phyloP scores from a whole-genome alignment of 1,284 basidiomycete genomes.

The Pseudomicrostroma phylloplanum region DNA sequence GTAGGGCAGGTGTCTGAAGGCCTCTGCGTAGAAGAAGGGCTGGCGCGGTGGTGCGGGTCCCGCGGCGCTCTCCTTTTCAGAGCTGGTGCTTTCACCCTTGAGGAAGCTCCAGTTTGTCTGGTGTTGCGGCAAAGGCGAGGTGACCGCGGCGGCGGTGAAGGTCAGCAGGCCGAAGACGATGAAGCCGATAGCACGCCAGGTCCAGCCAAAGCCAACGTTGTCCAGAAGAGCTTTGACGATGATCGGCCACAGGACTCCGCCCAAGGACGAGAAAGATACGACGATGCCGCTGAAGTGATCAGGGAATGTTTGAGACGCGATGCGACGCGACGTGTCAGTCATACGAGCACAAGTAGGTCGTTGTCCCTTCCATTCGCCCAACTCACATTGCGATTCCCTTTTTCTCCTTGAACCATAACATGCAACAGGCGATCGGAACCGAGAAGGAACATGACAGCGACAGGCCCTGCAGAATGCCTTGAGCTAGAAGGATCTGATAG shows the following conservation, averaged over 20 bases:
- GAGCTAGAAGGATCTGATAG: slow-evolving; percentile 37
- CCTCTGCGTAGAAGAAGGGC: slow-evolving; percentile 13
- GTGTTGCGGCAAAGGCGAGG: slow-evolving; percentile 7
- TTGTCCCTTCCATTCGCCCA: too few relatives aligned
- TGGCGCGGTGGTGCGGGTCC: slow-evolving; percentile 2
- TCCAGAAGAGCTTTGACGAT: slow-evolving; percentile 24
- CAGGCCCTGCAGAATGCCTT: slow-evolving; percentile 35
- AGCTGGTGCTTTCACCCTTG: slow-evolving; percentile 4
- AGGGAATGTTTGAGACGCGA: too few relatives aligned
- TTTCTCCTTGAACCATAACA: neutral
- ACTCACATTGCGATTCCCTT: neutral
- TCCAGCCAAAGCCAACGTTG: slow-evolving; percentile 30
- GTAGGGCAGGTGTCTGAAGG: slow-evolving; percentile 12
- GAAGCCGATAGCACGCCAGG: slow-evolving; percentile 31
- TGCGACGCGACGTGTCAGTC: too few relatives aligned
- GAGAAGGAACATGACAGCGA: slow-evolving; percentile 17
- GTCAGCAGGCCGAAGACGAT: slow-evolving; percentile 21
- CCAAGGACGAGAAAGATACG: slow-evolving; percentile 30
- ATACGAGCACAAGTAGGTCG: too few relatives aligned
- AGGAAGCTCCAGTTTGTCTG: slow-evolving; percentile 9
- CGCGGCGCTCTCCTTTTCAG: slow-evolving; percentile 11
- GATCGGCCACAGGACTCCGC: slow-evolving; percentile 40
- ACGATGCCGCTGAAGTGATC: slow-evolving; percentile 17
- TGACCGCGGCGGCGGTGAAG: neutral
- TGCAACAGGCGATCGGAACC: neutral